Evolutionary conservation across 2,329 filamentous ascomycete species (phyloP).

Genomic region (Fusarium duplospermum): DNA sequence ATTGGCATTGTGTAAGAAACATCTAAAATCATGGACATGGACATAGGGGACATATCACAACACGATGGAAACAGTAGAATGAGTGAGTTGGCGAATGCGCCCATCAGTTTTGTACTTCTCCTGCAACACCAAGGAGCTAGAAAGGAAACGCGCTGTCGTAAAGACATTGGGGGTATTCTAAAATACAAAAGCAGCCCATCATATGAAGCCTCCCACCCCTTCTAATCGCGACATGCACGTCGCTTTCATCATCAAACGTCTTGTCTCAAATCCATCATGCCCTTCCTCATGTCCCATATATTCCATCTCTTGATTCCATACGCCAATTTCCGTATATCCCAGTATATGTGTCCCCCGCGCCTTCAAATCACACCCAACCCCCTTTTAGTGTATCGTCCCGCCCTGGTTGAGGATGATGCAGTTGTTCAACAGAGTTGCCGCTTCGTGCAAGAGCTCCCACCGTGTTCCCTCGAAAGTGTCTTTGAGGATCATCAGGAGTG

Average conservation of each 20-base stretch:
- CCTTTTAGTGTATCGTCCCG: conserved; percentile 41
- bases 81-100: conserved; percentile 10
- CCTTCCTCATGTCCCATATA: conserved; percentile 10
- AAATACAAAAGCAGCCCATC: conserved; percentile 41
- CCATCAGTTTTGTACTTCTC: conserved; percentile 14
- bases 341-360: conserved; percentile 3
- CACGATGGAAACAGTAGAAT: not conserved
- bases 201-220: conserved; percentile 28
- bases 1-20: not conserved
- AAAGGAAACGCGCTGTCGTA: conserved; percentile 29
- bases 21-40: not conserved
- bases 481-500: conserved; percentile 82
- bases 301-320: conserved; percentile 1
- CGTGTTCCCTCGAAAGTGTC: conserved; percentile 84
- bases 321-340: conserved; percentile 19
- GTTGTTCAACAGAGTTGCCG: conserved; percentile 80
- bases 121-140: conserved; percentile 3
- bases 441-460: conserved; percentile 94
- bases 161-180: conserved; percentile 45
- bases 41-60: not conserved
- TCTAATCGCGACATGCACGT: conserved; percentile 20
- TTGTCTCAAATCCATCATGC: conserved; percentile 18
- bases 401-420: conserved; percentile 70
- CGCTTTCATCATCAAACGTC: conserved; percentile 26
- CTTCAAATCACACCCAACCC: not conserved